Percentiles rank a stretch among this genome's conserved stretches.
Conservation (phyloP, 257 asterid species). For the Scutellaria minor region DNA sequence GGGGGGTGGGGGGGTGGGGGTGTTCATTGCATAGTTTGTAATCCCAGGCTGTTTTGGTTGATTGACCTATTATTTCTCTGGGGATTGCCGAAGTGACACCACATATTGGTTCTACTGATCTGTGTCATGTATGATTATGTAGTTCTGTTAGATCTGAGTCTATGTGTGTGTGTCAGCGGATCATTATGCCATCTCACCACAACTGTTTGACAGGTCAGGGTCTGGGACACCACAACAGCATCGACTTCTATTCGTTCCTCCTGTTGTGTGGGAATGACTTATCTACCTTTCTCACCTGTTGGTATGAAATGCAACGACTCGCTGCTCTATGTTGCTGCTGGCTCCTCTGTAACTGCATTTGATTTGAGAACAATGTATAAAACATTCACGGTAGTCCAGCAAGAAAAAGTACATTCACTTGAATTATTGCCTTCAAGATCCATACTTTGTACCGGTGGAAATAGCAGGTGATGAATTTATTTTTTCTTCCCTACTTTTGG, state of each 20-base stretch:
- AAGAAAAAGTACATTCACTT: slow-evolving; percentile 54
- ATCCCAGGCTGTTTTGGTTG: background rate
- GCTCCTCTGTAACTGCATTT: slow-evolving; percentile 61
- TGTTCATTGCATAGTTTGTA: background rate
- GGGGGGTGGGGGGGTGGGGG: background rate
- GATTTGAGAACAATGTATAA: slow-evolving; percentile 77
- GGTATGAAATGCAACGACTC: slow-evolving; percentile 81
- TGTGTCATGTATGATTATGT: background rate
- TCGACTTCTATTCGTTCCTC: slow-evolving; percentile 69
- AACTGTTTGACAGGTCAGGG: slow-evolving; percentile 52
- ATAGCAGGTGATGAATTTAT: slow-evolving; percentile 53
- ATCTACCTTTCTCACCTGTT: slow-evolving; percentile 57
- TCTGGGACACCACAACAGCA: slow-evolving; percentile 74
- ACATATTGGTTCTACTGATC: slow-evolving; percentile 3
- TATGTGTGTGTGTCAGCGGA: background rate
- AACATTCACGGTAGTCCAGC: slow-evolving; percentile 46
- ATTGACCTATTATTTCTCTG: background rate
- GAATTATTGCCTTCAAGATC: slow-evolving; percentile 67
- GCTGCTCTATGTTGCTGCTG: slow-evolving; percentile 68
- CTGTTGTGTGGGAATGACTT: slow-evolving; percentile 75
- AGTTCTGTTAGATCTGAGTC: background rate
- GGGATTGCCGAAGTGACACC: background rate
- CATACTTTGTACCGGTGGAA: slow-evolving; percentile 68
- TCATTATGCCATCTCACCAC: slow-evolving; percentile 17
- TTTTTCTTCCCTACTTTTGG: background rate